phyloP scores from a whole-genome alignment of 2,329 filamentous ascomycete genomes.

The Aspergillus glaucus region DNA sequence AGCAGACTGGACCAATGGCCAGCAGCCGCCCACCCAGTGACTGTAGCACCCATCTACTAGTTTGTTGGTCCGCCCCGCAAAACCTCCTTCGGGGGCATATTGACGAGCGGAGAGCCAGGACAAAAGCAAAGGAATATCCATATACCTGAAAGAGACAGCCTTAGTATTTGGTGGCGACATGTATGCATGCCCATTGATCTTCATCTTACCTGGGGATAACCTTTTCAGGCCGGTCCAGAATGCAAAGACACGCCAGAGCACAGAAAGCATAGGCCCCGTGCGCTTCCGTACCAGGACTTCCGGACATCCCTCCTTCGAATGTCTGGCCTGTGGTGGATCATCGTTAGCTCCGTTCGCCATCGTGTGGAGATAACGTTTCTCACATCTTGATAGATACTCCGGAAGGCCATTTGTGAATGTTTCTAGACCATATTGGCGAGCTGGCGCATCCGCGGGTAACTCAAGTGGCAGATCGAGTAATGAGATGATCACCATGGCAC shows the following conservation, averaged over 20 bases:
- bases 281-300: constrained; percentile 78
- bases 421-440: constrained; percentile 54
- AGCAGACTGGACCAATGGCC: constrained; percentile 80
- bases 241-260: constrained; percentile 78
- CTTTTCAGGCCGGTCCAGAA: constrained; percentile 71
- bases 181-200: neutral
- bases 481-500: constrained; percentile 76
- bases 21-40: constrained; percentile 95
- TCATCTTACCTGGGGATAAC: constrained; percentile 62
- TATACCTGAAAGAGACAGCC: constrained; percentile 48
- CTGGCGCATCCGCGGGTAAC: constrained; percentile 66
- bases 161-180: constrained; percentile 1
- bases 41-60: constrained; percentile 97
- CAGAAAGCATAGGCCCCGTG: constrained; percentile 97
- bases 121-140: constrained; percentile 70
- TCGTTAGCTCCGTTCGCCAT: constrained; percentile 9
- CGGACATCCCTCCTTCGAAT: constrained; percentile 89
- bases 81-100: constrained; percentile 84
- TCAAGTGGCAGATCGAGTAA: constrained; percentile 77
- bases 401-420: constrained; percentile 67
- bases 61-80: constrained; percentile 93
- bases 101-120: constrained; percentile 88
- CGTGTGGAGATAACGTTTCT: constrained; percentile 22
- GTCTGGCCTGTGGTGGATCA: constrained; percentile 62
- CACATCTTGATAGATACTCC: constrained; percentile 75